phyloP scores from a whole-genome alignment of 108 stramenopile genomes.

The Cyclotella sp. region DNA sequence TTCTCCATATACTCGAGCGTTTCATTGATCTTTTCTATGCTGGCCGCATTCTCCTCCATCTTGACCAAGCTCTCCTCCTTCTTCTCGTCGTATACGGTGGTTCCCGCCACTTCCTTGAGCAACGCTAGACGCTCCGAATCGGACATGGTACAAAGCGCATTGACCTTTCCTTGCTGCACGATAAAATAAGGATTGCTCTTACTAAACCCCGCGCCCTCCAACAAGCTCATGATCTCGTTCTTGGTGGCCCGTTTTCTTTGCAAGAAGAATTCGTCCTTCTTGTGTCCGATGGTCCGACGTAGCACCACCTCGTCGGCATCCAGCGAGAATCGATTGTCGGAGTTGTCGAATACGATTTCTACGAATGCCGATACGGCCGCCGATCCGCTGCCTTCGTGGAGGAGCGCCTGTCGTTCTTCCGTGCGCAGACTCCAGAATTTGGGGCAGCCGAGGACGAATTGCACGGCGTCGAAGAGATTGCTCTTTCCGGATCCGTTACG shows the following conservation, averaged over 20 bases:
- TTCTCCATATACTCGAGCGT: slow-evolving; percentile 90
- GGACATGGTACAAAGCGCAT: slow-evolving; percentile 94
- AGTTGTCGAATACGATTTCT: slow-evolving; percentile 99
- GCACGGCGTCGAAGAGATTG: slow-evolving; percentile 98
- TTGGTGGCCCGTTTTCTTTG: slow-evolving; percentile 94
- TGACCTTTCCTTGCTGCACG: slow-evolving; percentile 99
- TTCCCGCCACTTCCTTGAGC: slow-evolving; percentile 97
- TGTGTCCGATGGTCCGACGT: slow-evolving; percentile 95
- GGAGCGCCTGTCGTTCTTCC: slow-evolving; percentile 89
- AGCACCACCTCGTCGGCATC: slow-evolving; percentile 96
- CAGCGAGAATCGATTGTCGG: slow-evolving; percentile 90
- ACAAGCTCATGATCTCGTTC: slow-evolving; percentile 89
- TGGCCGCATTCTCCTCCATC: slow-evolving; percentile 91
- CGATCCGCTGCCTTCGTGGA: slow-evolving; percentile 92
- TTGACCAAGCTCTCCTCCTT: slow-evolving; percentile 90
- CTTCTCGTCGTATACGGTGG: slow-evolving; percentile 98
- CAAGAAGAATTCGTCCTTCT: slow-evolving; percentile 99
- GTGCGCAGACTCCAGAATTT: slow-evolving; percentile 89
- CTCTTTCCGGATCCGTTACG: slow-evolving; percentile 97
- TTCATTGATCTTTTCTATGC: slow-evolving; percentile 91
- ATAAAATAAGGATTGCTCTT: slow-evolving; percentile 99
- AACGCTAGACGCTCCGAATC: slow-evolving; percentile 92
- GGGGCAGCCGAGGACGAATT: slow-evolving; percentile 93
- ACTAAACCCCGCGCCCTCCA: slow-evolving; percentile 98
- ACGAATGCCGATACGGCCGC: slow-evolving; percentile 95